phyloP scores from a whole-genome alignment of 2,329 filamentous ascomycete species.

The Huntiella moniliformis region DNA sequence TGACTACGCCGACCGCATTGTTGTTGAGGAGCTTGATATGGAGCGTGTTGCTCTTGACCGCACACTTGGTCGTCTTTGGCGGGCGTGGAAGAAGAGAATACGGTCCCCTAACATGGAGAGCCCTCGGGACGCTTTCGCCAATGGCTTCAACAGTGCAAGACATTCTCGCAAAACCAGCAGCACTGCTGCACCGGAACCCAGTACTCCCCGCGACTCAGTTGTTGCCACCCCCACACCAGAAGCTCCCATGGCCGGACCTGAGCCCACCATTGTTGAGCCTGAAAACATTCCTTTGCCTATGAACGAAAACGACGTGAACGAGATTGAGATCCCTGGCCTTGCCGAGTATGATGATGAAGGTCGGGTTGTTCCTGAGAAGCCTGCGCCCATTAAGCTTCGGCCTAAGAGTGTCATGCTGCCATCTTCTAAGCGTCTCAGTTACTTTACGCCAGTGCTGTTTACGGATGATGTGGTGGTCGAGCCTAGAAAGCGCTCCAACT shows the following conservation, averaged over 20 bases:
- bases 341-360: constrained; percentile 39
- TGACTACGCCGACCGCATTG: constrained; percentile 42
- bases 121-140: constrained; percentile 25
- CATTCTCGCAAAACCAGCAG: constrained; percentile 18
- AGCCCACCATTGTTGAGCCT: constrained; percentile 24
- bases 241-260: constrained; percentile 16
- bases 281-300: constrained; percentile 46
- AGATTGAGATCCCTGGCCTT: constrained; percentile 63
- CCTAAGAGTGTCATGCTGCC: constrained; percentile 28
- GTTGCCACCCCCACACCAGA: constrained; percentile 12
- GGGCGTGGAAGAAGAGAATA: constrained; percentile 81
- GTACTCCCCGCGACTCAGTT: constrained; percentile 8
- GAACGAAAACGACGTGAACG: constrained; percentile 48
- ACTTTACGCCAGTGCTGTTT: constrained; percentile 10
- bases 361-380: constrained; percentile 22
- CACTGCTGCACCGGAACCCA: constrained; percentile 5
- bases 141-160: not conserved
- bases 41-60: constrained; percentile 82
- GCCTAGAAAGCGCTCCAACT: constrained; percentile 28
- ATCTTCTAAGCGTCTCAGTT: constrained; percentile 11
- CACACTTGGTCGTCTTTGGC: constrained; percentile 76
- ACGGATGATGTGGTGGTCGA: constrained; percentile 14
- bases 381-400: constrained; percentile 16
- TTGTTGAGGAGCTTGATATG: constrained; percentile 83
- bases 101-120: constrained; percentile 35